Base-by-base conservation (phyloP, 2,329 filamentous ascomycete genomes). In the Sporothrix mexicana region DNA sequence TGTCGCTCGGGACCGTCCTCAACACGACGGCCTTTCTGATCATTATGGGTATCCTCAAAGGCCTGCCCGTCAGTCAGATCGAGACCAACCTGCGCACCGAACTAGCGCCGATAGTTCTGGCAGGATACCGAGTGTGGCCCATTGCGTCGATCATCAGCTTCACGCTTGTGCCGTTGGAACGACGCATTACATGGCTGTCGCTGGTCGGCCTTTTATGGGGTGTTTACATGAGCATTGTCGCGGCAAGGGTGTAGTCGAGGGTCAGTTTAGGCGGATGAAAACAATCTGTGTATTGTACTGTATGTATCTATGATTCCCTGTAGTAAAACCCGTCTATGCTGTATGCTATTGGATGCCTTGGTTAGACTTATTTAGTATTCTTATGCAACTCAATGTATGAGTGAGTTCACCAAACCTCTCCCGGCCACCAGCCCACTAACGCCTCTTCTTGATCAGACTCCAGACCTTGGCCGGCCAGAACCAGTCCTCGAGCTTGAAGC, bases 41-140 rank as follows among this genome's bases (percentile, higher is more conserved):
- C n/a, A 78, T 86, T 41, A 86, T 85, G 83, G 84, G 84, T 9
- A 71, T 84, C 7, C 76, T 85, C 67, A 86, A 86, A 76, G 78
- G 81, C 3, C 83, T 85, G 74, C 73, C 77, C 0, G 49, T 74
- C 6, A 76, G 73, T 15, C 79, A 81, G 70, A 85, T 85, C 49
- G 77, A 74, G 62, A 75, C 75, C 61, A 85, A 85, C 61, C 79
- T 85, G 57, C 78, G 79, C 62, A 81, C 78, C 61, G 81, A 20
- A 17, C 49, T 81, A 8, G 43, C 49, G 45, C 30, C 9, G 1
- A 53, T 43, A 43, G 3, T 55, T 0, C 20, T 55, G 30, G 30
- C 84, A 3, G 84, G 84, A 2, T 85, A 85, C 77, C 86, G 85
- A 77, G 84, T 87, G 53, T 87, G 85, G 85, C 85, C 85, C 0